Evolutionary conservation across 768 basidiomycete species (phyloP).

Genomic region (Leccinum longicurvipes): DNA sequence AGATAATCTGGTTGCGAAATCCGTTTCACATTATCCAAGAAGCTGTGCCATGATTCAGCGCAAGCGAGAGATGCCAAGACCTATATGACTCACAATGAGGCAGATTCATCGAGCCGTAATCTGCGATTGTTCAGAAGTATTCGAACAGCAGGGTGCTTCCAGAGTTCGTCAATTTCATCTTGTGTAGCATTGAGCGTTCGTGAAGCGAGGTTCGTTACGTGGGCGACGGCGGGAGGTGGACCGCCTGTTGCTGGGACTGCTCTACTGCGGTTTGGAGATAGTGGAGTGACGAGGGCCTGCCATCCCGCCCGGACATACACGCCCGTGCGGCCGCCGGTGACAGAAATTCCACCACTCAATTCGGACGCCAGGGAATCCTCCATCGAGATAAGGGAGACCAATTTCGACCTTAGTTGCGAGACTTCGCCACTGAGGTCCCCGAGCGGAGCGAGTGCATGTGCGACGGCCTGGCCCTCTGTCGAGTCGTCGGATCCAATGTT

Average conservation of each 20-base stretch:
- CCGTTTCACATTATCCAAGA: conserved; percentile 61
- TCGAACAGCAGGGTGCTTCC: conserved; percentile 67
- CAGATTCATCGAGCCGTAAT: conserved; percentile 71
- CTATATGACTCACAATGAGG: conserved; percentile 56
- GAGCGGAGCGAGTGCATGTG: conserved; percentile 30
- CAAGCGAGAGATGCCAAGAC: neutral
- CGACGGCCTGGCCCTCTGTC: conserved; percentile 30
- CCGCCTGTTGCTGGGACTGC: conserved; percentile 36
- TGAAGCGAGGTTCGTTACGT: conserved; percentile 52
- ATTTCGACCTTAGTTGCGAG: conserved; percentile 46
- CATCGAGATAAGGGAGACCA: conserved; percentile 62
- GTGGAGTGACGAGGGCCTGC: conserved; percentile 55
- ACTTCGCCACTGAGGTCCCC: conserved; percentile 44
- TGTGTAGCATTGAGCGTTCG: conserved; percentile 48
- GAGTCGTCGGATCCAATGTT: conserved; percentile 27
- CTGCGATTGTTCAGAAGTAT: conserved; percentile 53
- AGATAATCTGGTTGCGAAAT: conserved; percentile 68
- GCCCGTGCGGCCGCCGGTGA: conserved; percentile 57
- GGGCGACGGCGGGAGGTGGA: conserved; percentile 31
- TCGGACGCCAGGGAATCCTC: conserved; percentile 68
- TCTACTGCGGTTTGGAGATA: conserved; percentile 40
- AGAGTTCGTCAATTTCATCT: conserved; percentile 58
- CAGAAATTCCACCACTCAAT: conserved; percentile 60
- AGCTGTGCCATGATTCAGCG: conserved; percentile 41
- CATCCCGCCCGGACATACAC: conserved; percentile 71